phyloP scores from a whole-genome alignment of 257 asterid genomes.

The Solanum infundibuliforme region DNA sequence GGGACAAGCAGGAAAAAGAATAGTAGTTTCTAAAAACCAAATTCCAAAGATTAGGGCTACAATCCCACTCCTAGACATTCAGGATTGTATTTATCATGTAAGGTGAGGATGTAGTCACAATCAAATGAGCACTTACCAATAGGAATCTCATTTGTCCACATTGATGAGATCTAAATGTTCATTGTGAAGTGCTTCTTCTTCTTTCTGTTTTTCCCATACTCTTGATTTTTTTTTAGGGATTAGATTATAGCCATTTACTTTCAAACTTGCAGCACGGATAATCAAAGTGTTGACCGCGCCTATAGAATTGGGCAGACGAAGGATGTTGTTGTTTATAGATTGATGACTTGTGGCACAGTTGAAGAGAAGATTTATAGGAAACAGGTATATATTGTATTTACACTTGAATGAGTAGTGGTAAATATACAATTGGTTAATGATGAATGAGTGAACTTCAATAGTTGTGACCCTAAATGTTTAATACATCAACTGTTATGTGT shows the following conservation, averaged over 20 bases:
- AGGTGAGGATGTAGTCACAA: background rate
- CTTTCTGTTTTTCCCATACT: background rate
- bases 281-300: slow-evolving; percentile 95
- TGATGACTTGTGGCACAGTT: slow-evolving; percentile 89
- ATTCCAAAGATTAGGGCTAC: background rate
- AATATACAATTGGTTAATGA: background rate
- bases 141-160: background rate
- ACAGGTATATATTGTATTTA: slow-evolving; percentile 41
- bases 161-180: background rate
- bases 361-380: slow-evolving; percentile 90
- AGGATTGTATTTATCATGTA: background rate
- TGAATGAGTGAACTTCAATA: background rate
- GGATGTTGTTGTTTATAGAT: slow-evolving; percentile 83
- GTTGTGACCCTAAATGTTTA: background rate
- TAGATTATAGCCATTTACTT: background rate
- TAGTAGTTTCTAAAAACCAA: background rate
- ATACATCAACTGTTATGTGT: background rate
- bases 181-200: background rate
- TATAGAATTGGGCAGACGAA: slow-evolving; percentile 93
- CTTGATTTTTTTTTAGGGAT: background rate
- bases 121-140: background rate
- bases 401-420: background rate
- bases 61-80: background rate
- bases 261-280: slow-evolving; percentile 68
- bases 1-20: background rate